Evolutionary conservation across 768 basidiomycete genomes (phyloP).

Genomic region (Leccinellum luteum): DNA sequence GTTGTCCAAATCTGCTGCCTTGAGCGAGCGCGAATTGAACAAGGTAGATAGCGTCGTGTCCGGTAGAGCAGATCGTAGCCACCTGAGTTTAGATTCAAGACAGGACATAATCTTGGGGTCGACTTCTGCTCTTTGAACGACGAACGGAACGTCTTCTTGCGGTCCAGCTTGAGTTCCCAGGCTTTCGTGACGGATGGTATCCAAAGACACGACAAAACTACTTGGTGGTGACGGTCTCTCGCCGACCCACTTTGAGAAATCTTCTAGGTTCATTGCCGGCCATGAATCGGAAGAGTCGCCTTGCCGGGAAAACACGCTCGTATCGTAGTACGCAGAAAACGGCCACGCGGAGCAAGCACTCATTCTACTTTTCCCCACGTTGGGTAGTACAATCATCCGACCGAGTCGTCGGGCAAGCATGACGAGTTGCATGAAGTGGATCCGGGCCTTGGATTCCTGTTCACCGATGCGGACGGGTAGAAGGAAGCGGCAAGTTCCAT

Average conservation of each 20-base stretch:
- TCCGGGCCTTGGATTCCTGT: conserved; percentile 57
- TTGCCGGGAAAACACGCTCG: conserved; percentile 14
- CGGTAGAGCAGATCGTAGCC: conserved; percentile 8
- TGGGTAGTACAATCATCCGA: conserved; percentile 59
- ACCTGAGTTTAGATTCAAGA: conserved; percentile 17
- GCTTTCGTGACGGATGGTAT: conserved; percentile 6
- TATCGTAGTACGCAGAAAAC: too few relatives aligned
- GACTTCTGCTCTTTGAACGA: conserved; percentile 1
- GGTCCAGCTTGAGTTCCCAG: neutral
- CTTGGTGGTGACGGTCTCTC: conserved; percentile 22
- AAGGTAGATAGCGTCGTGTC: conserved; percentile 8
- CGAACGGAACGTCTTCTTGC: neutral
- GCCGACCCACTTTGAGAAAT: conserved; percentile 41
- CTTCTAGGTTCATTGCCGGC: conserved; percentile 34
- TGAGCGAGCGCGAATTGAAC: conserved; percentile 5
- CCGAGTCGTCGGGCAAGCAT: conserved; percentile 48
- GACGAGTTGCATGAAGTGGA: conserved; percentile 51
- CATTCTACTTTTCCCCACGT: conserved; percentile 54
- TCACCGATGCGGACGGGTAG: conserved; percentile 50
- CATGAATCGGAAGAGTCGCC: neutral
- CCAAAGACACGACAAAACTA: too few relatives aligned
- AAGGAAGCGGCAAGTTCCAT: conserved; percentile 42
- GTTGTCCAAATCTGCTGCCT: neutral
- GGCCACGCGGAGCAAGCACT: conserved; percentile 50
- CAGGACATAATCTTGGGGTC: conserved; percentile 20